Evolutionary conservation across 2,329 filamentous ascomycete genomes (phyloP), one percentile per base, ranked within the genome.

Genomic region (Colletotrichum siamense): DNA sequence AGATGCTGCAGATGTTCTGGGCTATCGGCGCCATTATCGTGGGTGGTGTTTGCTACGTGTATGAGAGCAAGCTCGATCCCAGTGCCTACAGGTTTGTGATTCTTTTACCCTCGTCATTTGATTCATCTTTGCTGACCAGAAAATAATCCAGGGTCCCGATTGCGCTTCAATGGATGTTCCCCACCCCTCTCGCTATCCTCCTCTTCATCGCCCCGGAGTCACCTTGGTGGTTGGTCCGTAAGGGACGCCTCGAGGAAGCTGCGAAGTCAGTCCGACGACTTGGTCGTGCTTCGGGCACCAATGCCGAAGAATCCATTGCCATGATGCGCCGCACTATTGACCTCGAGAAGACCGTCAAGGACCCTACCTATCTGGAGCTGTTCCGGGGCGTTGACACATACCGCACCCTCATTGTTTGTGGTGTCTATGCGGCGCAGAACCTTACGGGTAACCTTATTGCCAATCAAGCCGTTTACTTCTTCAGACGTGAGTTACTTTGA

Each of bases 1-100:
- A 91, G 83, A 93, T 91, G 88, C 79, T 93, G 82, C 91, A 93
- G 84, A 92, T 93, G 91, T 91, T 91, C 85, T 93, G 91, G 91
- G 89, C 91, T 22, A 90, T 93, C 80, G 91, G 91, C 30, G 82
- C 84, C 44, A 93, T 93, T 81, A 91, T 93, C 74, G 91, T 93
- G 28, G 89, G 87, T 36, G 91, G 84, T 75, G 87, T 91, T 76
- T 90, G 89, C 68, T 93, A 90, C 82, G 80, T 83, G 64, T 92
- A 91, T 85, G 86, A 91, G 77, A 81, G 73, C 32, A 76, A 79
- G 44, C 18, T 5, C 4, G 75, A 76, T 44, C 16, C 79, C 24
- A 81, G 79, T 75, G 79, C 79, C 2, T 82, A 78, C 44, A 74
- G 16, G 73, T 75, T 52, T 3, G 73, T 72, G 7, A 13, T 7